phyloP scores from a whole-genome alignment of 176 grass and related monocot genomes.

The Melocanna baccifera region DNA sequence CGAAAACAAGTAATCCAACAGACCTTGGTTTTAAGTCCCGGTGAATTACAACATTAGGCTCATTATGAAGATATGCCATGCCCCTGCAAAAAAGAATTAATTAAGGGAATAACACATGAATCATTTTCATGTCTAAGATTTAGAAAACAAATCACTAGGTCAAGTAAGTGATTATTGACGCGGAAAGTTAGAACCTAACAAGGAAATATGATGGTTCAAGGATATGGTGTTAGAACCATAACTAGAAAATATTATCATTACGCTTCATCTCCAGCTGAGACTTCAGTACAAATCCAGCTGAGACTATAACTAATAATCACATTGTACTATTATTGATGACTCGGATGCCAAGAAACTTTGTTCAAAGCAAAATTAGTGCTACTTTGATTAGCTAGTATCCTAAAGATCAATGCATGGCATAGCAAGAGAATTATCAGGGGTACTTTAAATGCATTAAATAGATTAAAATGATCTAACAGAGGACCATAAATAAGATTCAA shows the following conservation, averaged over 20 bases:
- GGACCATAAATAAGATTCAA: slow-evolving; percentile 11
- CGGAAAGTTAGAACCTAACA: background rate
- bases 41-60: slow-evolving; percentile 98
- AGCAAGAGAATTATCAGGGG: background rate
- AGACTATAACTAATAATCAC: background rate
- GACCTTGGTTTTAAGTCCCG: slow-evolving; percentile 97
- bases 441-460: background rate
- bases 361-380: background rate
- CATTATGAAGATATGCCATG: slow-evolving; percentile 99
- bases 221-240: background rate
- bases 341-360: background rate
- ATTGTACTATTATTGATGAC: background rate
- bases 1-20: slow-evolving; percentile 21
- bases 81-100: slow-evolving; percentile 56
- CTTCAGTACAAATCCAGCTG: background rate
- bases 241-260: background rate
- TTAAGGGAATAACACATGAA: slow-evolving; percentile 6
- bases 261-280: background rate
- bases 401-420: background rate
- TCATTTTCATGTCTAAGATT: background rate
- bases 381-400: background rate
- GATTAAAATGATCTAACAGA: background rate
- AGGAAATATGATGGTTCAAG: background rate
- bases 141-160: background rate
- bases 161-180: background rate